Conservation (phyloP, 1,139 yeast species). For the Tardiomyces depauwii region DNA sequence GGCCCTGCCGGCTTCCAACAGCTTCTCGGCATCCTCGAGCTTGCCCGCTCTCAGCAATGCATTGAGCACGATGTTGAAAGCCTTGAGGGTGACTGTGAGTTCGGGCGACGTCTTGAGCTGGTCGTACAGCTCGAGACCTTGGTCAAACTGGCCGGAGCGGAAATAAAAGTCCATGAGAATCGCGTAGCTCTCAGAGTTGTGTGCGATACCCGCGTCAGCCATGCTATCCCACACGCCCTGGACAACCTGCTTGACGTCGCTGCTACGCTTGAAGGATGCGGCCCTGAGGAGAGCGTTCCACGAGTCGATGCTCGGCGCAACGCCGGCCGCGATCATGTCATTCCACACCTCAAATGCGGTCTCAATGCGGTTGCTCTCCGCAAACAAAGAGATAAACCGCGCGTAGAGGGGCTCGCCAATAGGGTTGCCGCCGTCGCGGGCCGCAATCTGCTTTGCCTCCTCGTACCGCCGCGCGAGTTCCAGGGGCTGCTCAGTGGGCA, state of each 20-base stretch:
- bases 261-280: slow-evolving; percentile 23
- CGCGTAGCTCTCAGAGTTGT: slow-evolving; percentile 30
- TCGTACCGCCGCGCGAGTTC: slow-evolving; percentile 15
- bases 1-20: slow-evolving; percentile 23
- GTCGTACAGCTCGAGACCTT: slow-evolving; percentile 24
- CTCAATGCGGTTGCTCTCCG: slow-evolving; percentile 19
- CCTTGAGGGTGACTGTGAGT: slow-evolving; percentile 9
- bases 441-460: slow-evolving; percentile 6
- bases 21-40: slow-evolving; percentile 19
- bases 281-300: slow-evolving; percentile 39
- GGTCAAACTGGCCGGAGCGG: slow-evolving; percentile 18
- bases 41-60: slow-evolving; percentile 20
- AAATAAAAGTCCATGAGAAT: slow-evolving; percentile 29
- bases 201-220: slow-evolving; percentile 23
- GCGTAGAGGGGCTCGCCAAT: slow-evolving; percentile 24
- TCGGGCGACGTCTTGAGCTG: slow-evolving; percentile 9
- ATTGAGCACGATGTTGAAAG: slow-evolving; percentile 25
- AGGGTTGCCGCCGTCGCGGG: background rate
- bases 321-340: slow-evolving; percentile 22
- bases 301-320: slow-evolving; percentile 24
- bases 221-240: slow-evolving; percentile 31
- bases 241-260: slow-evolving; percentile 23
- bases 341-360: slow-evolving; percentile 33
- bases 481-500: slow-evolving; percentile 16
- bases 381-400: slow-evolving; percentile 27